phyloP scores from a whole-genome alignment of 208 protist species.

The Naegleria lovaniensis region DNA sequence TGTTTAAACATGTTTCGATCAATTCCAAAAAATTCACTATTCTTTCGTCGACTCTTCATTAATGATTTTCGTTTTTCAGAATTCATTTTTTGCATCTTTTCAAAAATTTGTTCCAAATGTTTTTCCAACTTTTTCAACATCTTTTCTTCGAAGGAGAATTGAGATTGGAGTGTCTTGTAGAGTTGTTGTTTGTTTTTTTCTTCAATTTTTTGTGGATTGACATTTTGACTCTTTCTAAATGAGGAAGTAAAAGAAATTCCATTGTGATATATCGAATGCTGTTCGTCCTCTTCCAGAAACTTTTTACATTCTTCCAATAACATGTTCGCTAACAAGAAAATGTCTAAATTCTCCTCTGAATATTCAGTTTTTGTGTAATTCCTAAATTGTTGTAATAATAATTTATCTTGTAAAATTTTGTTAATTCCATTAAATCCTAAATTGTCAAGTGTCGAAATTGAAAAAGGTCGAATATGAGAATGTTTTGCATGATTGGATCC shows the following conservation, averaged over 20 bases:
- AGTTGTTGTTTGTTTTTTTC: background rate
- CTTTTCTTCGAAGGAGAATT: background rate
- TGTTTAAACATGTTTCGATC: background rate
- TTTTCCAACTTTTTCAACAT: background rate
- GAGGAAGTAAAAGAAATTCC: too few relatives aligned
- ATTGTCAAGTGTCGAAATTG: background rate
- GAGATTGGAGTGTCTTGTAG: background rate
- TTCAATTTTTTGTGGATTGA: background rate
- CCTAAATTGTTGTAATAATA: background rate
- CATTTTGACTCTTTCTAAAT: too few relatives aligned
- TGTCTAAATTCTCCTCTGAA: background rate
- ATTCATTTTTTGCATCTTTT: background rate
- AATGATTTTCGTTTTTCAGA: background rate
- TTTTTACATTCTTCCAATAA: background rate
- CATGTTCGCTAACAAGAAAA: background rate
- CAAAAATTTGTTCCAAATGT: background rate
- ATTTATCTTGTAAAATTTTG: background rate
- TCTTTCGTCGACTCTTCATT: background rate
- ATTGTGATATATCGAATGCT: background rate
- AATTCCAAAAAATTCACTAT: background rate
- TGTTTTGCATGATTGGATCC: too few relatives aligned
- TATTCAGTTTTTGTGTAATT: background rate
- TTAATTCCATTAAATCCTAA: background rate
- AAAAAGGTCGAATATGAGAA: background rate
- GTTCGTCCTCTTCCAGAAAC: background rate